These are phyloP conservation scores for Melanogaster broomeanus DNA, from an alignment of 768 basidiomycete genomes.

Conservation along the genomic window DNA sequence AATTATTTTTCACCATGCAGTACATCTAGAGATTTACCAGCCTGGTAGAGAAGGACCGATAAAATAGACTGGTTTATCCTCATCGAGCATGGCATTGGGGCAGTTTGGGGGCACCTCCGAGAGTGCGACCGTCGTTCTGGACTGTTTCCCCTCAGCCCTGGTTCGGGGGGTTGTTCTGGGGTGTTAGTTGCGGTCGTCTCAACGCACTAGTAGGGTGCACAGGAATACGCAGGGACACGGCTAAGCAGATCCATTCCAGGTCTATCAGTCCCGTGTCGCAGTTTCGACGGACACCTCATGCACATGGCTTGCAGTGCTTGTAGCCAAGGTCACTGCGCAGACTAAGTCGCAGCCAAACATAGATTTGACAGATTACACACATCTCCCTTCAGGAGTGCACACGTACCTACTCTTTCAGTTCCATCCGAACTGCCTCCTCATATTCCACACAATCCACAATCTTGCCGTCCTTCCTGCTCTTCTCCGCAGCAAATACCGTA, in stretches of 20 bases:
- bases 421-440: slow-evolving; percentile 50
- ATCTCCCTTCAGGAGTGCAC: background rate
- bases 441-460: slow-evolving; percentile 73
- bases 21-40: background rate
- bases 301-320: too few species aligned
- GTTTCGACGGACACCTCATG: background rate
- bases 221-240: background rate
- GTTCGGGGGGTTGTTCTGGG: slow-evolving; percentile 27
- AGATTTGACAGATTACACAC: background rate
- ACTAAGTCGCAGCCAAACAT: background rate
- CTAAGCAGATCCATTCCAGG: too few species aligned
- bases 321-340: background rate
- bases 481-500: slow-evolving; percentile 87
- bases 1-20: background rate
- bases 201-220: slow-evolving; percentile 25
- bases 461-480: slow-evolving; percentile 64
- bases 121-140: background rate
- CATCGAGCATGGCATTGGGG: background rate
- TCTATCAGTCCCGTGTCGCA: too few species aligned
- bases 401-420: slow-evolving; percentile 12
- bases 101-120: background rate
- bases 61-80: background rate
- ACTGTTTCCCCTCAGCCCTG: slow-evolving; percentile 10
- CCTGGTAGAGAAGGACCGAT: background rate
- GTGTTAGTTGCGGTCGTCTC: slow-evolving; percentile 34